phyloP scores from a whole-genome alignment of 352 stramenopile genomes.

The Phytophthora hybrid region DNA sequence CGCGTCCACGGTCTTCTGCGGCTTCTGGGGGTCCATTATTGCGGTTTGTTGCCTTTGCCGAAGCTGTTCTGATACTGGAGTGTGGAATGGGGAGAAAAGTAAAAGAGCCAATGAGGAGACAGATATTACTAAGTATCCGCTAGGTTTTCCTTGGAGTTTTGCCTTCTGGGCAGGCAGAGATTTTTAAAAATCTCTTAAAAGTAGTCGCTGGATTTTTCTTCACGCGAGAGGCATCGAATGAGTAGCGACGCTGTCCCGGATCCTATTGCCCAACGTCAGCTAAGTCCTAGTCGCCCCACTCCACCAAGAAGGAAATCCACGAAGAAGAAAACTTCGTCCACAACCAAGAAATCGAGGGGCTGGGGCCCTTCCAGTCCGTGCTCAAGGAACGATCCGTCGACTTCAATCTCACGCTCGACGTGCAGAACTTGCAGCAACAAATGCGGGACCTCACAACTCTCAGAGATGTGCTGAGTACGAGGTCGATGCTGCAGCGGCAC shows the following conservation, averaged over 20 bases:
- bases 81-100: constrained; percentile 2
- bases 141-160: constrained; percentile 10
- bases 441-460: constrained; percentile 34
- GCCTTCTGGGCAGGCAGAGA: too few relatives aligned
- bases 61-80: constrained; percentile 22
- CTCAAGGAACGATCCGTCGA: constrained; percentile 44
- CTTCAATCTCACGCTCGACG: constrained; percentile 59
- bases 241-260: not conserved
- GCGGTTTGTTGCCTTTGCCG: not conserved
- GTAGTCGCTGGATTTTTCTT: too few relatives aligned
- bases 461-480: constrained; percentile 12
- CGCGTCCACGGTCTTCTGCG: constrained; percentile 31
- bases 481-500: not conserved
- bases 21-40: constrained; percentile 43
- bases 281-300: not conserved
- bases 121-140: not conserved
- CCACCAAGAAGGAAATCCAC: not conserved
- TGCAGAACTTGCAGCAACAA: constrained; percentile 47
- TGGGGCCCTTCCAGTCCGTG: constrained; percentile 45
- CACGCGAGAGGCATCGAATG: not conserved
- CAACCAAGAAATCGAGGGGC: not conserved
- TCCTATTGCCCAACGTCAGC: not conserved
- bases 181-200: too few relatives aligned
- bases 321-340: not conserved
- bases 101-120: constrained; percentile 14